Evolutionary conservation across 306 rosid genomes (phyloP).

Genomic region (Lablab purpureus): DNA sequence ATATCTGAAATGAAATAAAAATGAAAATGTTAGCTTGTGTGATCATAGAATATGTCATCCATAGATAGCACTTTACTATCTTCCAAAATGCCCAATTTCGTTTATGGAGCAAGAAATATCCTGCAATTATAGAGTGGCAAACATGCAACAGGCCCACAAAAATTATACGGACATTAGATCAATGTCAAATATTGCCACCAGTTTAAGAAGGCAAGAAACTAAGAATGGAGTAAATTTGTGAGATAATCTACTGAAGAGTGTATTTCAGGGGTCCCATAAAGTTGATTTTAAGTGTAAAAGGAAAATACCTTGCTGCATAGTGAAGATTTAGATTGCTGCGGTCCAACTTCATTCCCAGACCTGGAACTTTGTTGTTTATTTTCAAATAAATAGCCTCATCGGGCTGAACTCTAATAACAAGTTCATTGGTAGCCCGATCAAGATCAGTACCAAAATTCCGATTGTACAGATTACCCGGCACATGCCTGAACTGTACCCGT

Average conservation of each 20-base stretch:
- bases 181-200: conserved; percentile 9
- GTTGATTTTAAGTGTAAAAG: not conserved
- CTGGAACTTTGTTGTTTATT: conserved; percentile 93
- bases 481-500: conserved; percentile 93
- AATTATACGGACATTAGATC: not conserved
- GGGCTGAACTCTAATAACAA: conserved; percentile 92
- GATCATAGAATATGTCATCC: not conserved
- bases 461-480: conserved; percentile 86
- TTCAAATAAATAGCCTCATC: conserved; percentile 89
- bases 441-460: conserved; percentile 80
- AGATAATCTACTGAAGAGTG: conserved; percentile 19
- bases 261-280: conserved; percentile 7
- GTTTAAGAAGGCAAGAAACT: not conserved
- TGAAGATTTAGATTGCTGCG: conserved; percentile 86
- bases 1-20: conserved; percentile 64
- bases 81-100: not conserved
- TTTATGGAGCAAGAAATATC: not conserved
- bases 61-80: not conserved
- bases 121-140: not conserved
- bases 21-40: conserved; percentile 21
- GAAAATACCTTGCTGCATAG: conserved; percentile 82
- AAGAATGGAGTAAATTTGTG: not conserved
- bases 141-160: not conserved
- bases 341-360: conserved; percentile 89
- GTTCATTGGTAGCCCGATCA: conserved; percentile 82